A percentile compares a stretch with the other conserved stretches of the same genome.
Evolutionary conservation across 2,329 filamentous ascomycete species (phyloP).

Genomic region (Akanthomyces muscarius): DNA sequence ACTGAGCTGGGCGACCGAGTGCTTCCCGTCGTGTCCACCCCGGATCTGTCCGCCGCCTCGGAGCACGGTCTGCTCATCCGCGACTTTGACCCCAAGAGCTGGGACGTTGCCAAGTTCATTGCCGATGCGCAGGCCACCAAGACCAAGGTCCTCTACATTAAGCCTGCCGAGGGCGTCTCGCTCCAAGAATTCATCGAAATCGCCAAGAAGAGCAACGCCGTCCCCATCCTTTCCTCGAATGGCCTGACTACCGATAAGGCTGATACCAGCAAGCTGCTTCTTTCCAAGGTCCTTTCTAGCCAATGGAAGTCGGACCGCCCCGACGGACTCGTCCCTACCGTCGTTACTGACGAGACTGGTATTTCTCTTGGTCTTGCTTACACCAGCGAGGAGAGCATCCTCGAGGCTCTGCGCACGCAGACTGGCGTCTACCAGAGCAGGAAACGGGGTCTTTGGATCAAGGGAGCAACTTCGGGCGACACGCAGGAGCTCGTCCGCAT

Average conservation of each 20-base stretch:
- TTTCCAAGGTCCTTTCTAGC: conserved; percentile 69
- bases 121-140: conserved; percentile 44
- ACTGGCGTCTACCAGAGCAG: conserved; percentile 91
- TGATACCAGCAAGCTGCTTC: conserved; percentile 48
- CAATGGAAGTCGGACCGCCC: conserved; percentile 76
- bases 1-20: conserved; percentile 54
- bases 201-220: conserved; percentile 50
- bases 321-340: conserved; percentile 81
- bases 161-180: conserved; percentile 43
- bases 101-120: conserved; percentile 41
- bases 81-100: conserved; percentile 44
- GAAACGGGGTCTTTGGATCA: conserved; percentile 94
- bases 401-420: conserved; percentile 75
- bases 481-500: conserved; percentile 84
- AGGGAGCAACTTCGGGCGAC: conserved; percentile 91
- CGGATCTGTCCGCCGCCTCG: conserved; percentile 42
- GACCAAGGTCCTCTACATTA: conserved; percentile 47
- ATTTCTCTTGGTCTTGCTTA: conserved; percentile 86
- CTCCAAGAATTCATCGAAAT: conserved; percentile 45
- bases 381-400: conserved; percentile 85
- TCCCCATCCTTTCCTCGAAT: conserved; percentile 71
- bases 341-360: conserved; percentile 86
- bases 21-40: conserved; percentile 46
- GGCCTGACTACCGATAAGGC: conserved; percentile 65
- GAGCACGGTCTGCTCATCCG: conserved; percentile 50